Evolutionary conservation across 192 early-diverging fungal genomes (phyloP), one percentile per base, ranked within the genome.

Genomic region (Dissophora globulifera): DNA sequence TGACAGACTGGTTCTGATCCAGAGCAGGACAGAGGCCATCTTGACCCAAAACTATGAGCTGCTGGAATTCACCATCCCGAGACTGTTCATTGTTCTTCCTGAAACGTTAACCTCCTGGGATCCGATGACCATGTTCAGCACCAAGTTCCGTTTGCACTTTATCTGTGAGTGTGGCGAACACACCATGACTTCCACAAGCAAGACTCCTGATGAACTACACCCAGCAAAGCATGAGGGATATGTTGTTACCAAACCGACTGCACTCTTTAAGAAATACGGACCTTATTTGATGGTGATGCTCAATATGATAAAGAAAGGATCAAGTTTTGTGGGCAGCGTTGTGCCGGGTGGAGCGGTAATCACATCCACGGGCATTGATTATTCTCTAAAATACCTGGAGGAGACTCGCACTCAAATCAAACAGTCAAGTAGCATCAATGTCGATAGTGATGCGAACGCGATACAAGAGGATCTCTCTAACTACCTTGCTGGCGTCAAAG

Each of bases 161-260:
- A 40, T 62, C 20, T 62, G 60, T 33, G 60, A 62, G 35, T 62
- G 60, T 26, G 60, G 60, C 20, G 46, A 50, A 42, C 60, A 62
- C 31, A 62, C 60, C 4, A 40, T 29, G 50, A 15, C 33, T 25
- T 16, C 26, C 17, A 31, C 25, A 6, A 32, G 25, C 35, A 62
- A 52, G 12, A 27, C 13, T 11, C 60, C 60, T 15, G 32, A 59
- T 31, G 13, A 50, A 29, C 11, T 52, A 17, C 60, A 62, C 49
- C 50, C 52, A 2, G 48, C 60, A 12, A 35, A 52, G 5, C 60
- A 62, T 51, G 60, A 62, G 29, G 60, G 60, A 48, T 62, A 62
- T 31, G 23, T 51, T n/a, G 31, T 62, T 38, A 23, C 23, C 23
- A 40, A 52, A 42, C 60, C 60, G 25, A 62, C 60, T 10, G 60